These are phyloP conservation scores for Iris macrosiphon DNA, from an alignment of 106 monocot genomes.

Conservation along the genomic window DNA sequence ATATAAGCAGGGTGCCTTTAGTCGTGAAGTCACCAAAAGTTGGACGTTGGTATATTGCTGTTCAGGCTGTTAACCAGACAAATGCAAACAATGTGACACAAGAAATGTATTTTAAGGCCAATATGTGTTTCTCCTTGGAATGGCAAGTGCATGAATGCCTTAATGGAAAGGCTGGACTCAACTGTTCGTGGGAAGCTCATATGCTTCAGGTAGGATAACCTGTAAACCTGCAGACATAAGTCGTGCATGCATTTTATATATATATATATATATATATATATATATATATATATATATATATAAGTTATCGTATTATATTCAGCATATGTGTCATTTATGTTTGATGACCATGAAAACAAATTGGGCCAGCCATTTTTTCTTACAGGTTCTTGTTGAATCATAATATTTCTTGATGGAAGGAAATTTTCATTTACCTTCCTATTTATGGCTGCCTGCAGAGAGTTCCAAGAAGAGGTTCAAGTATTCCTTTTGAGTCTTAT, in stretches of 20 bases:
- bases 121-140: slow-evolving; percentile 57
- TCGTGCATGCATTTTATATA: too few relatives aligned
- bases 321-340: neutral
- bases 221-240: neutral
- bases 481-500: slow-evolving; percentile 58
- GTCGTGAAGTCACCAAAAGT: slow-evolving; percentile 53
- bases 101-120: slow-evolving; percentile 9
- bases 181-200: slow-evolving; percentile 59
- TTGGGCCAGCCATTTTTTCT: too few relatives aligned
- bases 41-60: slow-evolving; percentile 69
- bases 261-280: too few relatives aligned
- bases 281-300: too few relatives aligned
- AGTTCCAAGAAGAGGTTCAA: slow-evolving; percentile 28
- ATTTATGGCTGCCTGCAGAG: slow-evolving; percentile 41
- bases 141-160: slow-evolving; percentile 63
- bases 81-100: slow-evolving; percentile 13
- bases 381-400: neutral
- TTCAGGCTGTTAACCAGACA: slow-evolving; percentile 52
- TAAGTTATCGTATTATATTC: neutral
- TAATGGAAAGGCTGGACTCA: slow-evolving; percentile 59
- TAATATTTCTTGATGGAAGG: neutral
- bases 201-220: slow-evolving; percentile 51
- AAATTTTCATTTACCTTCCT: slow-evolving; percentile 4
- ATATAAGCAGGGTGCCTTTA: slow-evolving; percentile 50
- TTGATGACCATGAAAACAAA: too few relatives aligned